Base-by-base conservation (phyloP, 192 early-diverging fungal genomes). In the Rhizophagus sp. region DNA sequence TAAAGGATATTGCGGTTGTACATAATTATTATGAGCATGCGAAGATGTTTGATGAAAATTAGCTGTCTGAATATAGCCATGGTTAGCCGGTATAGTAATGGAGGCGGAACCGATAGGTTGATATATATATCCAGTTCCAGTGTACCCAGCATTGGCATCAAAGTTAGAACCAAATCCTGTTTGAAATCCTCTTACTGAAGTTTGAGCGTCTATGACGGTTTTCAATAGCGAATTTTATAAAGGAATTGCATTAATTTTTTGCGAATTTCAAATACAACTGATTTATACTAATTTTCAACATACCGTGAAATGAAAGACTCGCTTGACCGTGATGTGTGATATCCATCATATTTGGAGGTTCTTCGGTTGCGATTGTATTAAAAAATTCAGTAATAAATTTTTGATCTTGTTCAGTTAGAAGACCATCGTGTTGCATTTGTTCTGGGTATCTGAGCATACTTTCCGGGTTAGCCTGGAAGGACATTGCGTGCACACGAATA, bases 311-410 rank as follows among this genome's bases (percentile, higher is more conserved):
- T 17, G 74, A 25, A 75, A 75, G 9, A 22, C 24, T 24, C 24
- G 71, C 25, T 50, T 41, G 34, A 44, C 33, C 8, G 36, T 69
- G 27, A 13, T 69, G 41, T 50, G 71, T 76, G 33, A 62, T 27
- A 39, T 76, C 74, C 62, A 76, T 63, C 74, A 76, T 76, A 41
- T 39, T 76, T 15, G 64, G 78, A 2, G 78, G 78, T 34, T 70
- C 78, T 52, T 79, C 78, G 9, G 49, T 62, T 50, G 49, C 67
- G 17, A 68, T 12, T 7, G 78, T 61, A 33, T 79, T 62, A 61
- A 79, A 61, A 22, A 49, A 79, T 61, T 79, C 67, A 11, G 78
- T 70, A 52, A 79, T 30, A 30, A 61, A 24, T 63, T 79, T 79
- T 70, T 65, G 49, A 44, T 79, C 78, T 62, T 68, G 68, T 52